Evolutionary conservation across 2,329 filamentous ascomycete species (phyloP), one percentile per base, ranked within the genome.

Genomic region (Sordariomycetes sp.): DNA sequence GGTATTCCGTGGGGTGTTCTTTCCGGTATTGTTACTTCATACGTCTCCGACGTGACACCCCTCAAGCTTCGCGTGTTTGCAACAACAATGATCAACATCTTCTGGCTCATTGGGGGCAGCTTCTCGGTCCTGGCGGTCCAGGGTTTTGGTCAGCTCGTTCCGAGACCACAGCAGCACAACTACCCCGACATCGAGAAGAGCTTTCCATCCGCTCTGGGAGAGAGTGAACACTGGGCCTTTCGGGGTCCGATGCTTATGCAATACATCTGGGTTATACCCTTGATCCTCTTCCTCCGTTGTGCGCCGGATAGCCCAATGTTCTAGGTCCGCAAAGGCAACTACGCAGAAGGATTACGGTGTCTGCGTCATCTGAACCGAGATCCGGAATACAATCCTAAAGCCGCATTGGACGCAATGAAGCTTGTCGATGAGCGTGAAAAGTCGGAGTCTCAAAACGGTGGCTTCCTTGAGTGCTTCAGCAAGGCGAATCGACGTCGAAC

Each of bases 301-400:
- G 54, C 55, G 6, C 60, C 60, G 1, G 60, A 63, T 36, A 58
- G 54, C 7, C 60, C 61, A 4, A 60, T 55, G 50, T 61, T 50
- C 47, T 48, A 57, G 4, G 50, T 60, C 14, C 50, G 58, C 4
- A 43, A 55, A 16, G 49, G 46, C 10, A 46, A 47, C 16, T 36
- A 46, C 15, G 45, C 50, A 4, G 45, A 47, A 8, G 58, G 59
- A 1, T 44, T 48, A 28, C 41, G 44, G 20, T 42, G 51, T 2
- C 32, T 61, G 3, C 36, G 41, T 18, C 46, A 52, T 11, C 48
- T 61, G 8, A 51, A 35, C 37, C 37, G 28, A 29, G 46, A 43
- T 29, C 30, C 41, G 2, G 40, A 36, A 6, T 51, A 52, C 11
- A 51, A 61, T 30, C 46, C 48, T 6, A 47, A 59, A 18, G 47